Percentiles rank a stretch among this genome's conserved stretches.
Evolutionary conservation across 768 basidiomycete species (phyloP).

Genomic region (Leccinum ochraceum): DNA sequence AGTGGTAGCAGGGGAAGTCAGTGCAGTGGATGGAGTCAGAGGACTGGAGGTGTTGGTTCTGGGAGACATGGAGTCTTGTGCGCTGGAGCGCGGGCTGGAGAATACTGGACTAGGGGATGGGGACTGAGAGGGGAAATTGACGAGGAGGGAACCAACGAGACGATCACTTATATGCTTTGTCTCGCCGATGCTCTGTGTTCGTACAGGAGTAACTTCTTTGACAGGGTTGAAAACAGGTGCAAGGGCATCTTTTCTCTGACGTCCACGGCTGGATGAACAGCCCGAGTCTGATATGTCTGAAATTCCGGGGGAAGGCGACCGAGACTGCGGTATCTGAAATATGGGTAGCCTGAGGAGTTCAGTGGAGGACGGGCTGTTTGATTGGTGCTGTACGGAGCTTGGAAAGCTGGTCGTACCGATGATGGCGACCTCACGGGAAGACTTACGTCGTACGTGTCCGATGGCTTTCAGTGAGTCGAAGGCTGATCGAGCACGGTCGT

Average conservation of each 20-base stretch:
- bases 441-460: constrained; percentile 44
- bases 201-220: constrained; percentile 35
- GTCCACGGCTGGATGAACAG: constrained; percentile 28
- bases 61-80: constrained; percentile 32
- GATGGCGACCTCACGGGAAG: constrained; percentile 52
- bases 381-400: constrained; percentile 29
- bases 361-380: constrained; percentile 29
- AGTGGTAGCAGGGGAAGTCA: constrained; percentile 30
- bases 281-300: constrained; percentile 36
- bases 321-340: constrained; percentile 39
- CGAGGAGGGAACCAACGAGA: constrained; percentile 63
- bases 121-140: constrained; percentile 44
- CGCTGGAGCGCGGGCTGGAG: constrained; percentile 28
- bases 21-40: constrained; percentile 26
- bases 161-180: constrained; percentile 57
- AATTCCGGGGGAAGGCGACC: constrained; percentile 32
- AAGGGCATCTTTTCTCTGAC: constrained; percentile 38
- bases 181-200: constrained; percentile 65
- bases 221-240: constrained; percentile 32
- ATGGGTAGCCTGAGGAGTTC: constrained; percentile 37
- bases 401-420: constrained; percentile 45
- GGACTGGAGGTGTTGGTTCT: constrained; percentile 27
- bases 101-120: constrained; percentile 30
- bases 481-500: constrained; percentile 45
- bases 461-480: constrained; percentile 42